Base-by-base conservation (phyloP, 2,329 filamentous ascomycete species). In the Clonostachys rosea region DNA sequence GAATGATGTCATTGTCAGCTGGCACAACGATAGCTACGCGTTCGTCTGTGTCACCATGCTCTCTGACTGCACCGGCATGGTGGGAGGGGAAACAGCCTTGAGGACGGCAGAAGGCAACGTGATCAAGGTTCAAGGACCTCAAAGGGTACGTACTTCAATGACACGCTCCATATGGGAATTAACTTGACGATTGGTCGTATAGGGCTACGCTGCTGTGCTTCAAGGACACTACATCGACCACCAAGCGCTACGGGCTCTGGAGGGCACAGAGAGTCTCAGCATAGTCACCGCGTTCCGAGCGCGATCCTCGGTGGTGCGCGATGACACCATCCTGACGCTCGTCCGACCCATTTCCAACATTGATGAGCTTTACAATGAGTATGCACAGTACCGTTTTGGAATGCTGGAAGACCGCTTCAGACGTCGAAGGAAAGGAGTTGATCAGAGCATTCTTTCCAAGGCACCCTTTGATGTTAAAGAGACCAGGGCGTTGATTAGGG, bases 291-390 rank as follows among this genome's bases (percentile, higher is more conserved):
- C 24, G 24, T 30, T 30, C 24, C 24, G 24, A 9, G 24, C 24
- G 24, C 3, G 24, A 4, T 74, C 70, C 18, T 68, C 81, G 3
- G 66, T 65, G 17, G 56, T 79, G 40, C 72, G 70, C 14, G 84
- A 87, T 55, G 81, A 85, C 54, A 78, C 77, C 2, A 77, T 80
- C 5, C 68, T 87, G 39, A 79, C 73, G 4, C 83, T 77, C 1
- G 76, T 84, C 13, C 75, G 81, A 1, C 69, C 69, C 1, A 77
- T 85, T 51, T 83, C 79, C 4, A 66, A 83, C 50, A 64, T 81
- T 3, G 66, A 68, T 0, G 74, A 79, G 54, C 67, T 85, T 4
- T 86, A 86, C 62, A 71, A 73, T 47, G 75, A 84, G 58, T 87
- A 80, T 60, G 67, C 69, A 9, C 73, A 81, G 54, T 87, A 86